Base-by-base conservation (phyloP, 148 eudicot species). In the Talinum fruticosum region DNA sequence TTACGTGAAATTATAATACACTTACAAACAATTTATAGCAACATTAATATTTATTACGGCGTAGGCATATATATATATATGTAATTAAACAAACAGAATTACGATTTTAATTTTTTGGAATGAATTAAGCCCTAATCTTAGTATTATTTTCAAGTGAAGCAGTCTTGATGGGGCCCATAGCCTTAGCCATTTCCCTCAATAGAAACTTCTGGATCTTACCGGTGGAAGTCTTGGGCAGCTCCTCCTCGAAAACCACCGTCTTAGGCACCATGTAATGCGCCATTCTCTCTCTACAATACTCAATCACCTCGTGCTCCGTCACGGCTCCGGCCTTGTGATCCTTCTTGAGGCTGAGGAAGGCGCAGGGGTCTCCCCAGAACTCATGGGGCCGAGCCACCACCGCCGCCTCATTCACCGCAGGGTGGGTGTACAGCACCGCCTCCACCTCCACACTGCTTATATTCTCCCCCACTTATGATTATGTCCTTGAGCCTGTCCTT, bases 171-270 rank as follows among this genome's bases (percentile, higher is more conserved):
- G 79, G 59, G 7, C 85, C 88, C 85, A 89, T 66, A 24, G 71
- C 32, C 71, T 80, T 89, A 0, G 89, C 93, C 66, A 79, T 66
- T 41, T 90, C 86, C 47, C 91, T 83, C 6, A 90, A 82, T 69
- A 85, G 37, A 83, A 82, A 88, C 82, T 90, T 90, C 75, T 88
- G 91, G 47, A 88, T 75, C 69, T 90, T 90, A 0, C 93, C 93
- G 4, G 93, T 90, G 23, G 91, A 88, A 0, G 93, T 88, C 84
- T 90, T 90, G 6, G 91, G 93, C 62, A 90, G 75, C 78, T 86
- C 90, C 23, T 80, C 85, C 62, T 81, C 74, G 23, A 90, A 85
- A 69, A 88, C 88, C 41, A 88, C 88, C 79, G 88, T 85, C 79
- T 84, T 90, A 0, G 91, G 93, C 45, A 87, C 87, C 93, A 90